Base-by-base conservation (phyloP, 805 yeast species). In the Brettanomyces bruxellensis region DNA sequence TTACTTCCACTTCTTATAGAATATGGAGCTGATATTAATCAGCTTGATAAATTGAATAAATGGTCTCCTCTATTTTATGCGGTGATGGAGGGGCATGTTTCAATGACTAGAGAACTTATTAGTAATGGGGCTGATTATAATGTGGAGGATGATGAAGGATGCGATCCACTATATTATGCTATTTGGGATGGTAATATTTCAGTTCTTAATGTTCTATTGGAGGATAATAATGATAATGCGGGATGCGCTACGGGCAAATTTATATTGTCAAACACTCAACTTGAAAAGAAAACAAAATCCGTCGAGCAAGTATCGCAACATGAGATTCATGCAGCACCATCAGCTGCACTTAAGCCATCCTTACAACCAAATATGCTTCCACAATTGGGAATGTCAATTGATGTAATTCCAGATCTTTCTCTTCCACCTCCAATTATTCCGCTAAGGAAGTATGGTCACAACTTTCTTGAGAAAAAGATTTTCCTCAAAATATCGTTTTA, bases 391-490 rank as follows among this genome's bases (percentile, higher is more conserved):
- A 25, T 23, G 36, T 38, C 42, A 35, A 68, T 78, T 6, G 95
- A 88, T 53, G 73, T 80, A 14, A 91, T 93, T 45, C 98, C 99
- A 0, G 96, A 88, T 56, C 73, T 93, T 43, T 79, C 89, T 23
- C 71, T 93, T 48, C 99, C 99, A 0, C 99, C 99, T 1, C 99
- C 99, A 3, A 87, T 93, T 45, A 79, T 93, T 44, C 99, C 99
- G 0, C 68, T 93, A 45, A 75, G 96, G 56, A 78, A 95, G 56
- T 93, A 93, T 60, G 99, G 99, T 13, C 99, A 93, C 65, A 93
- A 88, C 62, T 93, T 89, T 68, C 67, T 93, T 57, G 98, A 93
- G 59, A 86, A 86, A 60, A 88, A 87, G 62, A 87, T 87, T 4
- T 79, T 89, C 51, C 73, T 93, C 30, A 95, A 90, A 59, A 67